These are phyloP conservation scores for Chlorella sorokiniana DNA, from an alignment of 139 green algal species.

Conservation along the genomic window DNA sequence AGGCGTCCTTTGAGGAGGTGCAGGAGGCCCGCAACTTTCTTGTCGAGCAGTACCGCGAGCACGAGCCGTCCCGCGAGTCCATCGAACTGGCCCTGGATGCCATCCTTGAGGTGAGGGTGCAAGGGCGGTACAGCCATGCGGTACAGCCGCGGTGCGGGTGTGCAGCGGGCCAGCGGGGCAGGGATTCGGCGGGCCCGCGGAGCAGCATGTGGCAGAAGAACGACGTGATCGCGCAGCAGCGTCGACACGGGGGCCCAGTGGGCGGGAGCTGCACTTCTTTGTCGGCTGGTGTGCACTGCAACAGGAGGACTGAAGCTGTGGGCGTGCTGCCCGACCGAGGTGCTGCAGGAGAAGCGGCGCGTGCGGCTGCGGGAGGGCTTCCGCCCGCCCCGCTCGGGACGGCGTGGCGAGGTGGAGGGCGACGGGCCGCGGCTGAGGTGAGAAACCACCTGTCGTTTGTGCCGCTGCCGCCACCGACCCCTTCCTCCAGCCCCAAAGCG, in stretches of 20 bases:
- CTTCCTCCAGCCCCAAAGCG: too few relatives aligned
- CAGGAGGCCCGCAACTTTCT: constrained; percentile 82
- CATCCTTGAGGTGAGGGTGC: constrained; percentile 58
- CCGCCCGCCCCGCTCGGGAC: constrained; percentile 59
- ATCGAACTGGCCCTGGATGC: constrained; percentile 87
- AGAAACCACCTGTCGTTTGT: too few relatives aligned
- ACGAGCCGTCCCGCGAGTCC: constrained; percentile 77
- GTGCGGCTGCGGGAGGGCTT: constrained; percentile 74
- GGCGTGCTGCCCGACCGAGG: background rate
- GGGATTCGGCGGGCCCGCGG: too few relatives aligned
- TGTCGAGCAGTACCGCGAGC: constrained; percentile 77
- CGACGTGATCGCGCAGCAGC: too few relatives aligned
- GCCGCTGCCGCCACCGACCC: too few relatives aligned
- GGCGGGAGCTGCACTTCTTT: too few relatives aligned
- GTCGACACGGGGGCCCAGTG: too few relatives aligned
- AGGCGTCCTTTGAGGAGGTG: constrained; percentile 84
- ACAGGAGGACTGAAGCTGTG: background rate
- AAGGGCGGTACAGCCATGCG: background rate
- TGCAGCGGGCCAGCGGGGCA: too few relatives aligned
- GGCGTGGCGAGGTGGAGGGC: constrained; percentile 48
- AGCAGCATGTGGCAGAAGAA: too few relatives aligned
- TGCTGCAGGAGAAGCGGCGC: constrained; percentile 66
- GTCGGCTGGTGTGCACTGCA: too few relatives aligned
- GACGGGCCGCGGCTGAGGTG: constrained; percentile 25
- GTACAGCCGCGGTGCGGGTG: too few relatives aligned